Evolutionary conservation across 164 flowering plant species (phyloP).

Genomic region (Warburgia ugandensis): DNA sequence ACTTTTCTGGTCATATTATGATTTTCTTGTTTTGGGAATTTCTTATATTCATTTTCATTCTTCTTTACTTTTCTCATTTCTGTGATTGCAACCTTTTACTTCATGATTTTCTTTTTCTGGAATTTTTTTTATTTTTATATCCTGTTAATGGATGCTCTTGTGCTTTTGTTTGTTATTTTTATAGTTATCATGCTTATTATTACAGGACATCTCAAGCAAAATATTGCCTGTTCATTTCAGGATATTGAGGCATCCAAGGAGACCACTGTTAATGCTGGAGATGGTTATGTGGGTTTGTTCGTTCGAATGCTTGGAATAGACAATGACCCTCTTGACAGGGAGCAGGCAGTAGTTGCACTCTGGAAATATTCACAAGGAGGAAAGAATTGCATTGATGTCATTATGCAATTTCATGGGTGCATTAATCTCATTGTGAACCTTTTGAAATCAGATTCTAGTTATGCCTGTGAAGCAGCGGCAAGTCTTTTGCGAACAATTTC

Average conservation of each 20-base stretch:
- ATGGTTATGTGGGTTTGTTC: slow-evolving; percentile 60
- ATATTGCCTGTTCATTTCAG: slow-evolving; percentile 23
- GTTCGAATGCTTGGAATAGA: slow-evolving; percentile 83
- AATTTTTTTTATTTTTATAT: neutral
- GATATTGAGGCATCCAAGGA: slow-evolving; percentile 23
- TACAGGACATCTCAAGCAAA: neutral
- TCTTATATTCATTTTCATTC: neutral
- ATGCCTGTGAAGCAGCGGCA: slow-evolving; percentile 82
- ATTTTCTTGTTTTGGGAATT: no score
- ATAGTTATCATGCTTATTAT: neutral
- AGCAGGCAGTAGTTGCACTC: slow-evolving; percentile 62
- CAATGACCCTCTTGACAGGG: slow-evolving; percentile 73
- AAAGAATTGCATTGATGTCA: slow-evolving; percentile 52
- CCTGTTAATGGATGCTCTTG: neutral
- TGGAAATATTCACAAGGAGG: slow-evolving; percentile 87
- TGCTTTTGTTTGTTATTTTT: neutral
- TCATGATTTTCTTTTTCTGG: neutral
- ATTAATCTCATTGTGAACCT: slow-evolving; percentile 60
- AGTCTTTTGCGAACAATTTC: slow-evolving; percentile 66
- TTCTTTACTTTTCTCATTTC: neutral
- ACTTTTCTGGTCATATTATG: no score
- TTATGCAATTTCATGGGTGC: slow-evolving; percentile 67
- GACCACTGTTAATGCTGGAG: slow-evolving; percentile 30
- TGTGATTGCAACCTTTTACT: neutral
- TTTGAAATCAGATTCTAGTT: slow-evolving; percentile 54